Evolutionary conservation across 495 filamentous ascomycete species (phyloP).

Genomic region (Aspergillus nidulans): DNA sequence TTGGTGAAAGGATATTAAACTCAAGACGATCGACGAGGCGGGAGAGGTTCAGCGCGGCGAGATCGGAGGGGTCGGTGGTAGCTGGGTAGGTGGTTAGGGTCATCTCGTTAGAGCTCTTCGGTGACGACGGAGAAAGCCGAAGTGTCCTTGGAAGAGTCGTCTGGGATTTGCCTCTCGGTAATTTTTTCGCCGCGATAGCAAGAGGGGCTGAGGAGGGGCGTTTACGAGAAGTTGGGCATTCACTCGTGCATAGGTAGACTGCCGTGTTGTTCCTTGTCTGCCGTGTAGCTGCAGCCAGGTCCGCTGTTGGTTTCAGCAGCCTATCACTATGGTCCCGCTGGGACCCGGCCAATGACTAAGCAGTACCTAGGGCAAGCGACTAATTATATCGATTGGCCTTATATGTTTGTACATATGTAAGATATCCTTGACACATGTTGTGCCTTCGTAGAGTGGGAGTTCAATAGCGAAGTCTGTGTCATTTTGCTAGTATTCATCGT

Average conservation of each 20-base stretch:
- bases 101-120: conserved; percentile 18
- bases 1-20: conserved; percentile 63
- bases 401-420: neutral
- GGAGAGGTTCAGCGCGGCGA: conserved; percentile 55
- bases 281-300: neutral
- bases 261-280: neutral
- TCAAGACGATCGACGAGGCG: conserved; percentile 74
- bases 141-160: neutral
- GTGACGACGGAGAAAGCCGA: neutral
- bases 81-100: conserved; percentile 30
- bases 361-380: conserved; percentile 4
- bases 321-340: neutral
- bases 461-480: neutral
- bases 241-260: conserved; percentile 1
- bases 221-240: conserved; percentile 9
- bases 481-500: conserved; percentile 3
- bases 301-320: conserved; percentile 1
- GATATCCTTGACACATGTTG: neutral
- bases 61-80: conserved; percentile 26
- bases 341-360: conserved; percentile 11
- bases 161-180: neutral
- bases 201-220: neutral
- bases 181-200: neutral
- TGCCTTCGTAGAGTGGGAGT: neutral
- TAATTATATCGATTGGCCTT: neutral